Base-by-base conservation (phyloP, 1,284 basidiomycete genomes). In the Moesziomyces sp. region DNA sequence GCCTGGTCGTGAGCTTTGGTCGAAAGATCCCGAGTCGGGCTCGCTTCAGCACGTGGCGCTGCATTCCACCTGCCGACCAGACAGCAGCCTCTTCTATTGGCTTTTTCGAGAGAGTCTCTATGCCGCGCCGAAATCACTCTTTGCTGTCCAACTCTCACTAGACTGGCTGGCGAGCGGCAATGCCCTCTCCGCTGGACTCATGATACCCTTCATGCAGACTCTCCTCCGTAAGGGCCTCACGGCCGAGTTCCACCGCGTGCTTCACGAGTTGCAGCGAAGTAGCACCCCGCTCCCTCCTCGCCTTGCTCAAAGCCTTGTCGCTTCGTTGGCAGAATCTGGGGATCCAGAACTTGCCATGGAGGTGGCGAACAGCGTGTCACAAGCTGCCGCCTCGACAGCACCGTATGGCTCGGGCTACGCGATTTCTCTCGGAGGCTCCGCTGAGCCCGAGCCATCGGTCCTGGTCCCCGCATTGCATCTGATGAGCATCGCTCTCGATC, bases 91-190 rank as follows among this genome's bases (percentile, higher is more conserved):
- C 3, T 74, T 74, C 47, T 49, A 50, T 43, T 74, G 72, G 72
- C 50, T 74, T 34, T 74, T 74, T 42, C 44, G 45, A 2, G 53
- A 67, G 38, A 65, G 61, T 35, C 45, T 63, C 23, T 34, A 52
- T 11, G 49, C 58, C 4, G 23, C 40, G 3, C 35, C 54, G 7
- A 46, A 43, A 7, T 35, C 48, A 3, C 21, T 49, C 49, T 74
- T 74, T 49, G 58, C 67, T 3, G 34, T 69, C 10, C 66, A 64
- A 23, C 72, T 74, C 23, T 70, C 66, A 24, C 48, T 70, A n/a
- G 72, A 74, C 52, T 74, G 72, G 72, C 26, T 66, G 5, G 62
- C 62, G 1, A 66, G 72, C 51, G 72, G 72, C 43, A 70, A 74
- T 34, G 24, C 23, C 18, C 53, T 69, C 1, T 42, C 66, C 6